Evolutionary conservation across 2,329 filamentous ascomycete species (phyloP).

Genomic region (Aspergillus nomiae): DNA sequence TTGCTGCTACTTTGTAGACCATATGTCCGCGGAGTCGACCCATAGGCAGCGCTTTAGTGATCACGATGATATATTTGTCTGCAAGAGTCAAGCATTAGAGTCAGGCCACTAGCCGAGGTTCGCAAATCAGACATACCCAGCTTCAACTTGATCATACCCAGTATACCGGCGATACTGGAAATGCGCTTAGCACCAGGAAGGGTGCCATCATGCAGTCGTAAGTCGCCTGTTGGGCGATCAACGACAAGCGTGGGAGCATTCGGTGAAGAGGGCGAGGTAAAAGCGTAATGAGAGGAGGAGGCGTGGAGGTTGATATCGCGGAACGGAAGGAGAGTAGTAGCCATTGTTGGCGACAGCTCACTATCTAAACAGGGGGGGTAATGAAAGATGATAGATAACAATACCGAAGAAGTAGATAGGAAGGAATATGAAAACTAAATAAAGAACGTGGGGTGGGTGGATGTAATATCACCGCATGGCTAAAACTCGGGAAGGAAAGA

Average conservation of each 20-base stretch:
- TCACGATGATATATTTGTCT: slow-evolving; percentile 96
- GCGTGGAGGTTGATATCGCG: slow-evolving; percentile 97
- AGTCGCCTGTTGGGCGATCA: slow-evolving; percentile 87
- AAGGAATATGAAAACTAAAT: slow-evolving; percentile 9
- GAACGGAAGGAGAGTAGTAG: slow-evolving; percentile 64
- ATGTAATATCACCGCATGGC: slow-evolving; percentile 1
- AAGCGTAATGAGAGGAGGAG: slow-evolving; percentile 89
- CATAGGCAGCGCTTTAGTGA: slow-evolving; percentile 90
- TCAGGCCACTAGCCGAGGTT: not conserved
- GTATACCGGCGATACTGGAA: slow-evolving; percentile 90
- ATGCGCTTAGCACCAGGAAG: slow-evolving; percentile 78
- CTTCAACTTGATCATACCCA: slow-evolving; percentile 90
- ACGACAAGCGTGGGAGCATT: slow-evolving; percentile 84
- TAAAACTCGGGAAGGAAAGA: slow-evolving; percentile 2
- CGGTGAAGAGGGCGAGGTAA: slow-evolving; percentile 91
- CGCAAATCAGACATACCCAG: slow-evolving; percentile 64
- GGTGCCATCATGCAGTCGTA: slow-evolving; percentile 79
- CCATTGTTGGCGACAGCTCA: slow-evolving; percentile 29
- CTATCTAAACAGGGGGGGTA: slow-evolving; percentile 24
- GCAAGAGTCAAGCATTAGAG: slow-evolving; percentile 20
- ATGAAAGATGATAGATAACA: slow-evolving; percentile 7
- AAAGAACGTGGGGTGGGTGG: not conserved
- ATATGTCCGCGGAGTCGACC: slow-evolving; percentile 93
- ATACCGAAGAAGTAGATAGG: not conserved
- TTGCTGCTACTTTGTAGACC: slow-evolving; percentile 88